These are phyloP conservation scores for Trichoderma simmonsii DNA, from an alignment of 2,329 filamentous ascomycete genomes.

Conservation along the genomic window DNA sequence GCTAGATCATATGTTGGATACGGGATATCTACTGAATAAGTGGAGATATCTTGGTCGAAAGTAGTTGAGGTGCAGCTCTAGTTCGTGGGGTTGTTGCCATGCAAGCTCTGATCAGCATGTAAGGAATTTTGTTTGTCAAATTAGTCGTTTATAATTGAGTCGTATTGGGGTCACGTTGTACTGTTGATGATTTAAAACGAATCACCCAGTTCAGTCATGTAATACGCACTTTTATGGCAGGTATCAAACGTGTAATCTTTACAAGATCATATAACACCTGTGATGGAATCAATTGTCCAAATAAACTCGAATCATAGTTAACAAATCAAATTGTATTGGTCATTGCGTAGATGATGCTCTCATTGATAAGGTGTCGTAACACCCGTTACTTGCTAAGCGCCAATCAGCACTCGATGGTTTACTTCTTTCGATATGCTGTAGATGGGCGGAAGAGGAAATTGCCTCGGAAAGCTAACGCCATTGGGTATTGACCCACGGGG, in stretches of 20 bases:
- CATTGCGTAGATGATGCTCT: neutral
- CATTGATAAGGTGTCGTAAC: neutral
- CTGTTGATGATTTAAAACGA: neutral
- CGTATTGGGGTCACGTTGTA: neutral
- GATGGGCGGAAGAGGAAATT: neutral
- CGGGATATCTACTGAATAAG: neutral
- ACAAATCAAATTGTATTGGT: neutral
- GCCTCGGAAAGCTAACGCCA: constrained; percentile 1
- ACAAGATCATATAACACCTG: neutral
- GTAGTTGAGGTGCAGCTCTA: neutral
- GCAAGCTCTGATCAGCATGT: neutral
- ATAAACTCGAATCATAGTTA: neutral
- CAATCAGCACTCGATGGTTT: neutral
- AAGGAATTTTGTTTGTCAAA: neutral
- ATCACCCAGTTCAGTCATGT: neutral
- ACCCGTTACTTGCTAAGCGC: neutral
- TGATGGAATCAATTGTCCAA: neutral
- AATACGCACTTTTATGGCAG: neutral
- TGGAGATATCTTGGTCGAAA: neutral
- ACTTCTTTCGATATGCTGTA: neutral
- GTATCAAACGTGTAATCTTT: neutral
- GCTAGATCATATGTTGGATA: neutral
- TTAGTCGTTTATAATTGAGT: neutral
- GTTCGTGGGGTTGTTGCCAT: neutral
- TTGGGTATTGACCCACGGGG: neutral